A percentile compares a stretch with the other conserved stretches of the same genome.
Evolutionary conservation across 306 rosid species (phyloP).

Genomic region (Prunus mira): DNA sequence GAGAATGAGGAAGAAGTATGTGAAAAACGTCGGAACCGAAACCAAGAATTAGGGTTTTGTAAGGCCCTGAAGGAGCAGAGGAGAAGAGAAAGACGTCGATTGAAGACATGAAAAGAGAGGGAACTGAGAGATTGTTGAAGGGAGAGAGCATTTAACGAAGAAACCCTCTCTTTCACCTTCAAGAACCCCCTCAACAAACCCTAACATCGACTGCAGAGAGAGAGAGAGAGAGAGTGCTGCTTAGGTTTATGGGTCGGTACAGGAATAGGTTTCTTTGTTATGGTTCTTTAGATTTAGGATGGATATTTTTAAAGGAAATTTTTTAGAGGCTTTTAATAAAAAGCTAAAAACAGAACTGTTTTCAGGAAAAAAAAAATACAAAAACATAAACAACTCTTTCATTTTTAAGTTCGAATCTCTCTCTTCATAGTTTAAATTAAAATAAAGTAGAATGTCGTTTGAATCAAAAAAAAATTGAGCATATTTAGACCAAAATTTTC

Average conservation of each 20-base stretch:
- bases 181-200: constrained; percentile 14
- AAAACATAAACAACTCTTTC: too few species aligned
- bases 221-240: too few species aligned
- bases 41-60: constrained; percentile 59
- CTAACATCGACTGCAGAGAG: constrained; percentile 38
- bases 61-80: constrained; percentile 68
- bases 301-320: too few species aligned
- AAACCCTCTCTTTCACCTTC: constrained; percentile 59
- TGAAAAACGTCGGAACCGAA: constrained; percentile 32
- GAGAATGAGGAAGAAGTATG: constrained; percentile 30
- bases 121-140: constrained; percentile 29
- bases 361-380: too few species aligned
- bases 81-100: constrained; percentile 40
- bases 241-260: not conserved
- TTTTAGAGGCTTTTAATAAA: too few species aligned
- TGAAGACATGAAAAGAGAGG: constrained; percentile 86
- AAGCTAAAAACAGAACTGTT: too few species aligned
- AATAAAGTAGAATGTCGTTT: too few species aligned
- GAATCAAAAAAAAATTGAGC: too few species aligned
- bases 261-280: constrained; percentile 4
- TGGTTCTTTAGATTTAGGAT: not conserved
- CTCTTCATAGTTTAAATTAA: too few species aligned
- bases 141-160: constrained; percentile 59
- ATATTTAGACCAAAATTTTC: too few species aligned
- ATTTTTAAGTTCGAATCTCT: too few species aligned